Conservation (phyloP, 1,139 yeast species). For the Lodderomyces margitis region DNA sequence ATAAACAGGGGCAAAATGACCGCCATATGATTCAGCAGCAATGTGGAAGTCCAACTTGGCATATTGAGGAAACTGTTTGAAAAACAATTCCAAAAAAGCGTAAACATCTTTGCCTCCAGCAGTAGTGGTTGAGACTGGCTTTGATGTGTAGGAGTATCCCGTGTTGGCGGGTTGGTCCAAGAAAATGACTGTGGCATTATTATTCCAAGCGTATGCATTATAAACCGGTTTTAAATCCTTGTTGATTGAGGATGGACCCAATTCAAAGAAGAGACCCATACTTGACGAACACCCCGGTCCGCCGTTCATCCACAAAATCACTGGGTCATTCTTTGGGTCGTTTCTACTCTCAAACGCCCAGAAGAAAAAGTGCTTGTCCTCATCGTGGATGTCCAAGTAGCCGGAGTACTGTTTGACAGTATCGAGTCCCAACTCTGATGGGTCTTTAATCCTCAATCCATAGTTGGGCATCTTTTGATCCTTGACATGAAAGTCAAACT, state of each 20-base stretch:
- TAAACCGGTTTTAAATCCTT: slow-evolving; percentile 32
- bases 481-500: slow-evolving; percentile 56
- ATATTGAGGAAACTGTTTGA: slow-evolving; percentile 87
- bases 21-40: slow-evolving; percentile 92
- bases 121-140: slow-evolving; percentile 64
- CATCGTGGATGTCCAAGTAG: slow-evolving; percentile 77
- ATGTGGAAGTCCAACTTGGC: slow-evolving; percentile 71
- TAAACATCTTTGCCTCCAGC: slow-evolving; percentile 93
- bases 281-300: slow-evolving; percentile 47
- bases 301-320: slow-evolving; percentile 45
- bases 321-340: slow-evolving; percentile 43
- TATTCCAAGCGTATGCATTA: slow-evolving; percentile 44
- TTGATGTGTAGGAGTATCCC: slow-evolving; percentile 78
- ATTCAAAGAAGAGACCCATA: slow-evolving; percentile 43
- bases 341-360: slow-evolving; percentile 46
- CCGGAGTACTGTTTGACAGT: slow-evolving; percentile 80
- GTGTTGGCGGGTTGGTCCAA: slow-evolving; percentile 47
- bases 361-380: slow-evolving; percentile 67
- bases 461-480: slow-evolving; percentile 50
- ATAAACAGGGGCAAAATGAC: slow-evolving; percentile 93
- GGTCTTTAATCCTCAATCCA: slow-evolving; percentile 60
- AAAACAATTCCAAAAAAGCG: slow-evolving; percentile 86
- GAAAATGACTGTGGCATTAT: slow-evolving; percentile 43
- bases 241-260: slow-evolving; percentile 40
- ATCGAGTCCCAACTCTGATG: slow-evolving; percentile 68